Conservation (phyloP, 345 rosid genomes). For the Isatis tinctoria region DNA sequence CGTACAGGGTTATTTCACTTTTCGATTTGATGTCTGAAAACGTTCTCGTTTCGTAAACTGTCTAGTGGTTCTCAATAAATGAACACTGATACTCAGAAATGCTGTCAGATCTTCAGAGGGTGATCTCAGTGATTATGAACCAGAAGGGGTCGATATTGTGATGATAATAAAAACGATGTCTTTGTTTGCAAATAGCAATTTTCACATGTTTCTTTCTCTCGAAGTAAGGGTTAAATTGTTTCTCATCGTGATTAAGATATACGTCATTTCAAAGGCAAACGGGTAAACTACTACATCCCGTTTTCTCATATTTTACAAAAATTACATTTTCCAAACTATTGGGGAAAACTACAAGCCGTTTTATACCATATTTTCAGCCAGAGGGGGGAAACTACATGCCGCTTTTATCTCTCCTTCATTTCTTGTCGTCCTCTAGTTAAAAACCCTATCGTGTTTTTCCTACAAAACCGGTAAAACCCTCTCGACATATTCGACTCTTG, state of each 20-base stretch:
- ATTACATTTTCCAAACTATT: not conserved
- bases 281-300: not conserved
- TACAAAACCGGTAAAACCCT: slow-evolving; percentile 24
- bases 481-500: not conserved
- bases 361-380: not conserved
- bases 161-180: not conserved
- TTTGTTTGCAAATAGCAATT: slow-evolving; percentile 1
- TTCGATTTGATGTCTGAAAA: not conserved
- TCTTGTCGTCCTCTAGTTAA: not conserved
- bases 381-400: not conserved
- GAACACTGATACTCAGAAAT: not conserved
- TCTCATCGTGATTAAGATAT: not conserved
- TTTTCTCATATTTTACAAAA: no score
- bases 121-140: not conserved
- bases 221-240: not conserved
- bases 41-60: not conserved
- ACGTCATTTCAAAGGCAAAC: not conserved
- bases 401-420: not conserved
- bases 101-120: not conserved
- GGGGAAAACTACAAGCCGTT: not conserved
- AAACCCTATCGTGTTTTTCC: slow-evolving; percentile 13
- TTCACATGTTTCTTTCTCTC: not conserved
- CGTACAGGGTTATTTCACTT: slow-evolving; percentile 1
- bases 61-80: not conserved
- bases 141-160: not conserved